Base-by-base conservation (phyloP, 768 basidiomycete genomes). In the Hortiboletus campestris region DNA sequence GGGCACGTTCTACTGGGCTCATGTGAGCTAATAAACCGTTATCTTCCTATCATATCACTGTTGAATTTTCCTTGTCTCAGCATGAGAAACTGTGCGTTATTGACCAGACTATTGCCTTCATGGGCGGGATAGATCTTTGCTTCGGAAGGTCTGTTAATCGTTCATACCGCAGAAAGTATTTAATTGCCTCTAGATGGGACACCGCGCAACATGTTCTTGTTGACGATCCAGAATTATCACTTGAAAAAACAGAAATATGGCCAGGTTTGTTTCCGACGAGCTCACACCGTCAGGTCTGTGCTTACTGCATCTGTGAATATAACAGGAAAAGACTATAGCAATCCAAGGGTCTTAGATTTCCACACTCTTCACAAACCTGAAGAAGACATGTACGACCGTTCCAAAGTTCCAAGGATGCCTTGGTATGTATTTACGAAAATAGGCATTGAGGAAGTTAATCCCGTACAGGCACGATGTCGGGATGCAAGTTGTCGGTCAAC, bases 11-110 rank as follows among this genome's bases (percentile, higher is more conserved):
- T 95, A 97, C 68, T 99, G 97, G 97, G 95, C 96, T 28, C 97
- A 98, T 74, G 94, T 96, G 66, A 63, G 87, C 8, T 32, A 73
- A 13, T 4, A 6, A 22, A 22, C 19, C 6, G 10, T 14, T 25
- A 14, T 45, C 12, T 25, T 13, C 28, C 28, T 14, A 36, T 8
- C 12, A 4, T 6, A 12, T 9, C 11, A 12, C 41, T 13, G 3
- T 34, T 31, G 25, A 53, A 9, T 25, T 59, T 22, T 51, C 19
- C 16, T 31, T 40, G 20, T 43, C 25, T 25, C 57, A 95, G 92
- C 97, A 98, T 71, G 97, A 99, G 78, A 99, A 99, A 68, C 68
- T 99, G 59, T 98, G 96, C 66, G 94, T 98, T 14, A 91, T 99
- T 57, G 97, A 99, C 68, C 91, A 97, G 68, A 85, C 93, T 2